Evolutionary conservation across 805 yeast genomes (phyloP).

Genomic region (Jamesozyma jinghongensis): DNA sequence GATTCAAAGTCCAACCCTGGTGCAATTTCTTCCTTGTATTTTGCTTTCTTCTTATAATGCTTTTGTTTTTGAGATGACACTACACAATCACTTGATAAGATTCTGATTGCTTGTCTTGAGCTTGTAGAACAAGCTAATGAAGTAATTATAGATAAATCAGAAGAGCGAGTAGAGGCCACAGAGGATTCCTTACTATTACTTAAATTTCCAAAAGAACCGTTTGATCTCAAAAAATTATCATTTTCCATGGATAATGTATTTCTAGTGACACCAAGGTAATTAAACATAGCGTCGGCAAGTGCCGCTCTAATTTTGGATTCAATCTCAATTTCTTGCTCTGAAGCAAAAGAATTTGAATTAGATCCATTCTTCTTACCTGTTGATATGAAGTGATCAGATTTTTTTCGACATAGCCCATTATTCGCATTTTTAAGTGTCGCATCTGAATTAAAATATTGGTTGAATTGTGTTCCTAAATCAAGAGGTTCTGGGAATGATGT

Average conservation of each 20-base stretch:
- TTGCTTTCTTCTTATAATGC: slow-evolving; percentile 11
- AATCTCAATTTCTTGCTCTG: not conserved
- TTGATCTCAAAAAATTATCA: not conserved
- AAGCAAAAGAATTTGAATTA: too few relatives aligned
- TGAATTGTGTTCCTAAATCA: too few relatives aligned
- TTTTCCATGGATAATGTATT: slow-evolving; percentile 24
- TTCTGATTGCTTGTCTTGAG: slow-evolving; percentile 16
- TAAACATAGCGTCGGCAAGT: slow-evolving; percentile 61
- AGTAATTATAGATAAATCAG: slow-evolving; percentile 13
- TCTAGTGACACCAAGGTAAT: slow-evolving; percentile 52
- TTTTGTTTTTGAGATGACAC: slow-evolving; percentile 9
- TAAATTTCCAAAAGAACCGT: not conserved
- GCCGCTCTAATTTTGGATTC: slow-evolving; percentile 56
- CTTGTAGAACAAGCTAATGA: slow-evolving; percentile 11
- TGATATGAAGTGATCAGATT: too few relatives aligned
- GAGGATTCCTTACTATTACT: not conserved
- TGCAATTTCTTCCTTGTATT: slow-evolving; percentile 18
- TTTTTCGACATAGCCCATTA: too few relatives aligned
- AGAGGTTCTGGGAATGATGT: too few relatives aligned
- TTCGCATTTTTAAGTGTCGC: too few relatives aligned
- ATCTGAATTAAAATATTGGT: too few relatives aligned
- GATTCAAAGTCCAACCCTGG: slow-evolving; percentile 36
- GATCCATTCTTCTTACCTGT: too few relatives aligned
- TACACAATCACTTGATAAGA: slow-evolving; percentile 20
- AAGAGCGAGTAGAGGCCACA: slow-evolving; percentile 3